Evolutionary conservation across 768 basidiomycete genomes (phyloP).

Genomic region (Hericium alpestre): DNA sequence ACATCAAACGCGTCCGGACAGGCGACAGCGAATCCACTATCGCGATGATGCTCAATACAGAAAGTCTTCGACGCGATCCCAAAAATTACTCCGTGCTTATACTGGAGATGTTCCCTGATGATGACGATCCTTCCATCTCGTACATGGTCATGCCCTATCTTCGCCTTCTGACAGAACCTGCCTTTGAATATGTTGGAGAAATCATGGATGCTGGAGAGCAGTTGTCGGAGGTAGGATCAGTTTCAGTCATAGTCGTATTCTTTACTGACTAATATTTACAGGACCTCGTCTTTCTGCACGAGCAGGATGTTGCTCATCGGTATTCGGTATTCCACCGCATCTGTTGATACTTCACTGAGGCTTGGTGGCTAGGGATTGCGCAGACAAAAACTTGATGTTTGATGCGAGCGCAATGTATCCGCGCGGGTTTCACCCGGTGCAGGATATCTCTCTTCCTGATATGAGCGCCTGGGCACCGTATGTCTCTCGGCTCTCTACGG

Average conservation of each 20-base stretch:
- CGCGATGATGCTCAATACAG: conserved; percentile 6
- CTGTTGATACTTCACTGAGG: neutral
- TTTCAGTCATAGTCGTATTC: no score
- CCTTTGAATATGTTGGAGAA: neutral
- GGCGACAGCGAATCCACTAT: conserved; percentile 11
- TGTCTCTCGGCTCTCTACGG: neutral
- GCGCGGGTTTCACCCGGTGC: conserved; percentile 6
- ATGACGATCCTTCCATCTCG: neutral
- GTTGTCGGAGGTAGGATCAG: conserved; percentile 1
- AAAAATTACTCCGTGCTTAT: conserved; percentile 9
- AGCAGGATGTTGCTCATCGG: conserved; percentile 8
- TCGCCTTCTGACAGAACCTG: neutral
- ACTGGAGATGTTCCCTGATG: conserved; percentile 5
- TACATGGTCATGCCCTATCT: conserved; percentile 12
- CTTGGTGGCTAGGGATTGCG: neutral
- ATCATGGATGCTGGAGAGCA: conserved; percentile 8
- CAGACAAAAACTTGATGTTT: conserved; percentile 3
- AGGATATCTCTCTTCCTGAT: neutral
- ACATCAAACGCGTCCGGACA: conserved; percentile 18
- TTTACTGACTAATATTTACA: neutral
- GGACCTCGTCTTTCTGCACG: conserved; percentile 11
- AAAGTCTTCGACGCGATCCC: neutral
- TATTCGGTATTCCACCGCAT: neutral
- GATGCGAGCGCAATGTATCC: conserved; percentile 7
- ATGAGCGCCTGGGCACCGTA: neutral